These are phyloP conservation scores for Ogataea methylovora DNA, from an alignment of 805 yeast genomes.

Conservation along the genomic window DNA sequence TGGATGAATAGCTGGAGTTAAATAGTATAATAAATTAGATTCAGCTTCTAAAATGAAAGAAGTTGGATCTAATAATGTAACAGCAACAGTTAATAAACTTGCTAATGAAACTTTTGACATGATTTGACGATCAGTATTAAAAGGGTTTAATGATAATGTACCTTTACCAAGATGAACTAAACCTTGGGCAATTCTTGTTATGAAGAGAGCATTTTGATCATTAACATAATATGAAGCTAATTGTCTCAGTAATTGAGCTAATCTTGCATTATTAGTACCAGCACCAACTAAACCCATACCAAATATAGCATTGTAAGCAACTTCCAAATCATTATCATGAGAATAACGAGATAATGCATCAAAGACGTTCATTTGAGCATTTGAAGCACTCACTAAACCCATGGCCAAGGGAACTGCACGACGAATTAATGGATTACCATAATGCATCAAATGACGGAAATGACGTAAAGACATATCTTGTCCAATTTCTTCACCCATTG, in stretches of 20 bases:
- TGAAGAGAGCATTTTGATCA: constrained; percentile 84
- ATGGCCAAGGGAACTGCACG: constrained; percentile 97
- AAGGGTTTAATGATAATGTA: constrained; percentile 81
- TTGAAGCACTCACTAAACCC: constrained; percentile 88
- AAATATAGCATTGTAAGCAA: constrained; percentile 89
- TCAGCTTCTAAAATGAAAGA: constrained; percentile 54
- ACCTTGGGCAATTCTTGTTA: constrained; percentile 94
- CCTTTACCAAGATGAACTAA: constrained; percentile 95
- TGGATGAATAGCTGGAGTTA: constrained; percentile 87
- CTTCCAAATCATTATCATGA: constrained; percentile 91
- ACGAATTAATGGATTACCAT: constrained; percentile 85
- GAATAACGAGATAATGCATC: constrained; percentile 95
- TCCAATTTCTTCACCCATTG: constrained; percentile 97
- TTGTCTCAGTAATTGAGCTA: constrained; percentile 92
- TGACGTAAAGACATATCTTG: constrained; percentile 97
- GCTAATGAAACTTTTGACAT: constrained; percentile 87
- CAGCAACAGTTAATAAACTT: constrained; percentile 74
- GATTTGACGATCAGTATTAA: constrained; percentile 80
- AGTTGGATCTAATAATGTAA: constrained; percentile 80
- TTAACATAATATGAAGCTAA: constrained; percentile 88
- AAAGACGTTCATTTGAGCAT: constrained; percentile 94
- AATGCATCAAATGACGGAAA: constrained; percentile 95
- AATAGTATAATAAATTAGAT: constrained; percentile 77
- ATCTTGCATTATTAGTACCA: constrained; percentile 96
- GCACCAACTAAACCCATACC: constrained; percentile 98